Base-by-base conservation (phyloP, 768 basidiomycete genomes). In the Bullera alba region DNA sequence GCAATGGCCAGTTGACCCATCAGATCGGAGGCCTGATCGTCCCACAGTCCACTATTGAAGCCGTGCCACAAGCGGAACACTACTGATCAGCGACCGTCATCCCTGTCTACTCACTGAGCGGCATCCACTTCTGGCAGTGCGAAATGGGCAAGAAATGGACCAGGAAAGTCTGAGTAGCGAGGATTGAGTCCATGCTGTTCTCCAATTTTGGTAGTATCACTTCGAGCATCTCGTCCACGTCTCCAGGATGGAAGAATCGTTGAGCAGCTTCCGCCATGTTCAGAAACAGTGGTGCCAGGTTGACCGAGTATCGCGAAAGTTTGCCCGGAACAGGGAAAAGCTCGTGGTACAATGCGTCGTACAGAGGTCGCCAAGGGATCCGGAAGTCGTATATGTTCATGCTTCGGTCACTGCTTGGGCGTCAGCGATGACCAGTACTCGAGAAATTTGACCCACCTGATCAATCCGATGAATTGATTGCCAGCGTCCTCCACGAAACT, bases 11-110 rank as follows among this genome's bases (percentile, higher is more conserved):
- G 77, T 61, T 79, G 79, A 25, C 87, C 78, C 53, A 91, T 78
- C 67, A 93, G 85, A 50, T 86, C 80, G 54, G 91, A 77, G 81
- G 88, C 87, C 70, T 88, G 80, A 64, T 89, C 88, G 76, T 91
- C 88, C 75, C 83, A 91, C 73, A 83, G 80, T 70, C 86, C 86
- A 50, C 86, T 87, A 75, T 90, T 89, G 64, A 92, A 77, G 12
- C 86, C 84, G 72, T 86, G 83, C 87, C 88, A 92, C 39, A 89
- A 65, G 47, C 84, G 82, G 75, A 91, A 86, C 47, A 90, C 68
- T 72, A 50, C n/a, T 12, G 16, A 12, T 32, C 30, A n/a, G n/a
- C n/a, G n/a, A 34, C n/a, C n/a, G n/a, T n/a, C n/a, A n/a, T n/a
- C n/a, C 8, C 32, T 8, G 32, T 8, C 32, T 22, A 57, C 65